phyloP scores from a whole-genome alignment of 202 grass and related monocot genomes.

The Cymbopogon flexuosus region DNA sequence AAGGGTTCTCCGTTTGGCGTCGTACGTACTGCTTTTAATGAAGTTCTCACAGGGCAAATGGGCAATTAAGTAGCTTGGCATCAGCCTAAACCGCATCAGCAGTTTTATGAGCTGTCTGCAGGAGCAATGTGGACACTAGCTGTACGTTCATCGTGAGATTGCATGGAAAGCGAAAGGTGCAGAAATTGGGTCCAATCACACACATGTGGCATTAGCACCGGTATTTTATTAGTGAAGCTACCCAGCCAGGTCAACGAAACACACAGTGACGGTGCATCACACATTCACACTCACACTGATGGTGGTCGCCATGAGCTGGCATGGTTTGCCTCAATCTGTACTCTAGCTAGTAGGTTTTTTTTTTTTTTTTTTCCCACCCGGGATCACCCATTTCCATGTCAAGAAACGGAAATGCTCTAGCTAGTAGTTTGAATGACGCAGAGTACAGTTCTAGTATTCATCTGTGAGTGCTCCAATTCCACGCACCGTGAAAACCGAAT shows the following conservation, averaged over 20 bases:
- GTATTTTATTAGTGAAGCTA: background rate
- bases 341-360: no score
- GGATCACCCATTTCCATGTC: no score
- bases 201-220: background rate
- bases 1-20: background rate
- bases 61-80: no score
- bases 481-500: no score
- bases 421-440: no score
- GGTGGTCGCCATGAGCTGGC: background rate
- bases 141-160: background rate
- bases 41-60: background rate
- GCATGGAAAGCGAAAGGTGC: constrained; percentile 30
- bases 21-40: no score
- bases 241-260: constrained; percentile 9
- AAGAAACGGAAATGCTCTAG: no score
- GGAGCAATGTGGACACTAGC: constrained; percentile 2
- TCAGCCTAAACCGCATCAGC: background rate
- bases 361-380: no score
- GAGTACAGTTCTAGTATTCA: no score
- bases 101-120: background rate
- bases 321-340: background rate
- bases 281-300: no score
- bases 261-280: constrained; percentile 18
- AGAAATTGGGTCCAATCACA: background rate
- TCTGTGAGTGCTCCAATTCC: no score